Evolutionary conservation across 2,329 filamentous ascomycete genomes (phyloP), one percentile per base, ranked within the genome.

Genomic region (Aspergillus tamarii): DNA sequence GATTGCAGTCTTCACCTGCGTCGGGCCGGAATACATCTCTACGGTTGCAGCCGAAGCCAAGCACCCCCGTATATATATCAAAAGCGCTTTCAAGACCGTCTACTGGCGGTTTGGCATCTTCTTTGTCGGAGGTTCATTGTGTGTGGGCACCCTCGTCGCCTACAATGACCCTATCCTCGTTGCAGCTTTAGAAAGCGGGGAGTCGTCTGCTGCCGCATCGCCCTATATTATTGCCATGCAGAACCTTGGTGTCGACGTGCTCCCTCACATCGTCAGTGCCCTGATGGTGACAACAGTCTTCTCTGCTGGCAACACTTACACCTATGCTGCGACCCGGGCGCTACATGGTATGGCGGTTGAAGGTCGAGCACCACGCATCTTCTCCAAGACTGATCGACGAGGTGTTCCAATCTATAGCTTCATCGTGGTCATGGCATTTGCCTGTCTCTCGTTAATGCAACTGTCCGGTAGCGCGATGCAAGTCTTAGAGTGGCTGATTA

Each of bases 71-170:
- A 79, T 78, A 23, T 84, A 88, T 34, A 87, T 93, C 77, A 90
- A 90, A 0, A 85, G 84, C 19, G 91, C 91, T 1, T 92, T 88
- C 77, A 91, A 91, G 63, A 86, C 89, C 59, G 89, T 93, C 1
- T 92, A 92, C 74, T 91, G 89, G 77, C 88, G 91, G 21, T 81
- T 93, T 52, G 88, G 88, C 0, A 79, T 85, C 12, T 93, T 93
- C 76, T 93, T 92, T 77, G 84, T 91, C 43, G 84, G 91, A 1
- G 90, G 90, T 1, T 87, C 89, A 0, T 82, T 93, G 6, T 86
- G 84, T 30, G 86, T 91, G 5, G 89, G 89, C 5, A 88, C 91
- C 58, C 74, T 91, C 26, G 84, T 92, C 46, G 83, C 91, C 4
- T 89, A 88, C 73, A 83, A 90, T 62, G 85, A 92, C 69, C 70